phyloP scores from a whole-genome alignment of 441 rosid genomes.

The Hypseocharis bilobata region DNA sequence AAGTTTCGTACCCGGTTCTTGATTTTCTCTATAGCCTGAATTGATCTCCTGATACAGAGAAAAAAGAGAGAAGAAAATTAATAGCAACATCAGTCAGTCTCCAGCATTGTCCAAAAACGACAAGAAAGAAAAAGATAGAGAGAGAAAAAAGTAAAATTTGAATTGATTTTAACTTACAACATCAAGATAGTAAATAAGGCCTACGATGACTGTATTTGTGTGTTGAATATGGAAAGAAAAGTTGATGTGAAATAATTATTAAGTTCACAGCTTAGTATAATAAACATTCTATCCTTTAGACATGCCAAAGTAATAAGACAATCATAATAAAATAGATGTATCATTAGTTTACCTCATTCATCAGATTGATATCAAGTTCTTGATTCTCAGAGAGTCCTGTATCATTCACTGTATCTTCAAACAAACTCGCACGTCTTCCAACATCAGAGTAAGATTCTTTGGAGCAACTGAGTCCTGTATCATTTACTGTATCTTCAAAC shows the following conservation, averaged over 20 bases:
- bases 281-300: too few relatives aligned
- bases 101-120: background rate
- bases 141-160: too few relatives aligned
- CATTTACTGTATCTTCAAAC: slow-evolving; percentile 26
- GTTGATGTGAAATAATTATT: too few relatives aligned
- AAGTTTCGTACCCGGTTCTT: slow-evolving; percentile 36
- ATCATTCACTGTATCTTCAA: slow-evolving; percentile 27
- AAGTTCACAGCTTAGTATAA: too few relatives aligned
- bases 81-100: background rate
- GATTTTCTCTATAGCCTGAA: slow-evolving; percentile 30
- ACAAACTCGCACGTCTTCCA: slow-evolving; percentile 15
- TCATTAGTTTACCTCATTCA: slow-evolving; percentile 38
- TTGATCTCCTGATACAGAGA: slow-evolving; percentile 31
- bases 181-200: too few relatives aligned
- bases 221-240: background rate
- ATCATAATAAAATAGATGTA: too few relatives aligned
- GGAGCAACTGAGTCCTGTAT: slow-evolving; percentile 23
- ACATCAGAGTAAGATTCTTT: slow-evolving; percentile 24
- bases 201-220: background rate
- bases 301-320: too few relatives aligned
- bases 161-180: background rate
- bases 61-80: slow-evolving; percentile 12
- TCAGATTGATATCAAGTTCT: slow-evolving; percentile 35
- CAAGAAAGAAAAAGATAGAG: background rate
- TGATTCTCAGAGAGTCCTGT: slow-evolving; percentile 24